Evolutionary conservation across 2,329 filamentous ascomycete species (phyloP).

Genomic region (Xylariaceae sp.): DNA sequence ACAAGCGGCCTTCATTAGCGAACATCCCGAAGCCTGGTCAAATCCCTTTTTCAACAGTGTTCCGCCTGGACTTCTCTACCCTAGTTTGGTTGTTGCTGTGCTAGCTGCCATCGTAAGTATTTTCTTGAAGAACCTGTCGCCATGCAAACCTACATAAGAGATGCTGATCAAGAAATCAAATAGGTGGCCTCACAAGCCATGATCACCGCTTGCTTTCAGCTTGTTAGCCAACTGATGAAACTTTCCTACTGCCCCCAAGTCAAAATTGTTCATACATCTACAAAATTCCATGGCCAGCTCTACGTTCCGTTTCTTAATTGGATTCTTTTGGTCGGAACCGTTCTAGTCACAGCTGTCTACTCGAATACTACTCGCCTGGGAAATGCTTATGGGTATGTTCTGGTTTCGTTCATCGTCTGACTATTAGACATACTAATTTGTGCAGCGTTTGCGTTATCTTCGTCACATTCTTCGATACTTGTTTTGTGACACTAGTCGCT

Average conservation of each 20-base stretch:
- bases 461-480: slow-evolving; percentile 75
- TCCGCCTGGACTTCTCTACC: slow-evolving; percentile 66
- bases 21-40: slow-evolving; percentile 54
- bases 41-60: slow-evolving; percentile 75
- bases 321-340: slow-evolving; percentile 71
- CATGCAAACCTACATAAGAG: too few species aligned
- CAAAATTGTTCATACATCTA: slow-evolving; percentile 68
- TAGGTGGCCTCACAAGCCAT: slow-evolving; percentile 70
- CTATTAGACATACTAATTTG: neutral
- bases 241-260: slow-evolving; percentile 72
- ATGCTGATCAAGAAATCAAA: too few species aligned
- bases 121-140: too few species aligned
- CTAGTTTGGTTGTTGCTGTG: slow-evolving; percentile 65
- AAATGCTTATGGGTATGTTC: slow-evolving; percentile 62
- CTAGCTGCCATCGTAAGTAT: slow-evolving; percentile 59
- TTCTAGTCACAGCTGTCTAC: slow-evolving; percentile 73
- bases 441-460: slow-evolving; percentile 68
- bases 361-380: slow-evolving; percentile 63
- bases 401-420: neutral
- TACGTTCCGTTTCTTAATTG: slow-evolving; percentile 77
- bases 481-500: slow-evolving; percentile 69
- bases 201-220: slow-evolving; percentile 69
- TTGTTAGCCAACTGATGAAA: slow-evolving; percentile 56
- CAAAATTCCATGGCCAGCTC: slow-evolving; percentile 68
- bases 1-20: slow-evolving; percentile 70